Conservation (phyloP, 2,329 filamentous ascomycete species). For the Arthrobotrys sphaeroides region DNA sequence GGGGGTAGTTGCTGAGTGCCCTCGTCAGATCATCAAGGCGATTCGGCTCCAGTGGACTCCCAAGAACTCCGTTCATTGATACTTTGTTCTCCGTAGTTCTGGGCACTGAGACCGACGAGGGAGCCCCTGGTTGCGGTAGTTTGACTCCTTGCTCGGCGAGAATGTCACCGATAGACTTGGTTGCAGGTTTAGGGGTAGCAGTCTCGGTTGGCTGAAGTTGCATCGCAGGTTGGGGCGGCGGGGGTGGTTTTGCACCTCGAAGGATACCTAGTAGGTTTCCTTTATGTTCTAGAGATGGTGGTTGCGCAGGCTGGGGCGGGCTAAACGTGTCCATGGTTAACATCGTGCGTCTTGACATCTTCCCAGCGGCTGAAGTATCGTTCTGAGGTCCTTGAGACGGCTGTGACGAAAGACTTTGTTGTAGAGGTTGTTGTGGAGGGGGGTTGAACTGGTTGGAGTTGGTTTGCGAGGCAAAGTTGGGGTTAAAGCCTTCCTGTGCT, state of each 20-base stretch:
- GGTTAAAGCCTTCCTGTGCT: neutral
- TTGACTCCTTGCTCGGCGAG: slow-evolving; percentile 34
- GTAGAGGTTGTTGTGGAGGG: slow-evolving; percentile 1
- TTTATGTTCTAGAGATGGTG: slow-evolving; percentile 54
- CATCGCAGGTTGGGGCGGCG: slow-evolving; percentile 43
- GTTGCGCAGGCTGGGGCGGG: slow-evolving; percentile 49
- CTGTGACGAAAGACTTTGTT: neutral
- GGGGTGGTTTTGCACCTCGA: slow-evolving; percentile 54
- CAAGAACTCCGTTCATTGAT: neutral
- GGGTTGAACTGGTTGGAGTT: neutral
- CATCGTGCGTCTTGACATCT: slow-evolving; percentile 42
- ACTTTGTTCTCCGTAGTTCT: neutral
- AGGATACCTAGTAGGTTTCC: slow-evolving; percentile 56
- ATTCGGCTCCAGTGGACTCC: slow-evolving; percentile 9
- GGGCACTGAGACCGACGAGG: neutral
- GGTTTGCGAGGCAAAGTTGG: neutral
- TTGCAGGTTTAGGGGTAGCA: slow-evolving; percentile 4
- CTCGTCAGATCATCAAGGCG: slow-evolving; percentile 19
- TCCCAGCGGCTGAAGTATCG: slow-evolving; percentile 33
- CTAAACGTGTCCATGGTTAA: slow-evolving; percentile 54
- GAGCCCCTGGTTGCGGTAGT: neutral
- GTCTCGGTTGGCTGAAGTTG: slow-evolving; percentile 34
- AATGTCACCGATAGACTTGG: slow-evolving; percentile 26
- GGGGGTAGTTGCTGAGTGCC: slow-evolving; percentile 6
- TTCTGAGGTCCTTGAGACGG: slow-evolving; percentile 5